A percentile compares a stretch with the other conserved stretches of the same genome.
These are phyloP conservation scores for Herpotrichia juniperi DNA, from an alignment of 2,329 filamentous ascomycete genomes.

Conservation along the genomic window DNA sequence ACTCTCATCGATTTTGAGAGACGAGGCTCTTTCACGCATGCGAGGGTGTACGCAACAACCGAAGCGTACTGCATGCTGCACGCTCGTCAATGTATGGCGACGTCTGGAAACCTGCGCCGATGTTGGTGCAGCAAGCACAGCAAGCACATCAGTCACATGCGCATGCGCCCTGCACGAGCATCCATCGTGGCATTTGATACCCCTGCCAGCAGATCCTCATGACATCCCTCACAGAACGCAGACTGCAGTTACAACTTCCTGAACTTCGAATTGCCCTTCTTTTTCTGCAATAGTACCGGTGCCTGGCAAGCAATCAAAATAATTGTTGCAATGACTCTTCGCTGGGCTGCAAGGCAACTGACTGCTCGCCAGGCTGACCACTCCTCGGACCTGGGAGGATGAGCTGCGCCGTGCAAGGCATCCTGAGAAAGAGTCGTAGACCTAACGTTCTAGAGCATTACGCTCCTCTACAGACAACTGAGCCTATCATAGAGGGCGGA, in stretches of 20 bases:
- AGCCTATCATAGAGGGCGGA: no score
- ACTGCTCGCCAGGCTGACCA: no score
- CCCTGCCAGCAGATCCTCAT: constrained; percentile 10
- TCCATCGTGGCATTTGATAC: constrained; percentile 7
- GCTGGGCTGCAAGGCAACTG: background rate
- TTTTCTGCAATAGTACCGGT: background rate
- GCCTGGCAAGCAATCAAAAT: constrained; percentile 3
- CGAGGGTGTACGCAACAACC: background rate
- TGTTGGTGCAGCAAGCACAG: constrained; percentile 18
- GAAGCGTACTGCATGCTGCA: constrained; percentile 1
- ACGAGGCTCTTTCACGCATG: background rate
- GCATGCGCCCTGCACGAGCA: constrained; percentile 17
- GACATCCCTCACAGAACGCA: constrained; percentile 1
- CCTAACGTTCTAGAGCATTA: background rate
- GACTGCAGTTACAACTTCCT: background rate
- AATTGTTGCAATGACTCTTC: background rate
- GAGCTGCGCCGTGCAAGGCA: background rate
- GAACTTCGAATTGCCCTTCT: background rate
- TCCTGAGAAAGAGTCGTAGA: background rate
- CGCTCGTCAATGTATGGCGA: constrained; percentile 1
- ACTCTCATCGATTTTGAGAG: background rate
- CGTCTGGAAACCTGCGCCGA: constrained; percentile 29
- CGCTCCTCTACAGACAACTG: background rate
- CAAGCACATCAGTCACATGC: constrained; percentile 31
- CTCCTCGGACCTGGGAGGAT: no score